These are phyloP conservation scores for Glomus cerebriforme DNA, from an alignment of 192 early-diverging fungal species.

Conservation along the genomic window DNA sequence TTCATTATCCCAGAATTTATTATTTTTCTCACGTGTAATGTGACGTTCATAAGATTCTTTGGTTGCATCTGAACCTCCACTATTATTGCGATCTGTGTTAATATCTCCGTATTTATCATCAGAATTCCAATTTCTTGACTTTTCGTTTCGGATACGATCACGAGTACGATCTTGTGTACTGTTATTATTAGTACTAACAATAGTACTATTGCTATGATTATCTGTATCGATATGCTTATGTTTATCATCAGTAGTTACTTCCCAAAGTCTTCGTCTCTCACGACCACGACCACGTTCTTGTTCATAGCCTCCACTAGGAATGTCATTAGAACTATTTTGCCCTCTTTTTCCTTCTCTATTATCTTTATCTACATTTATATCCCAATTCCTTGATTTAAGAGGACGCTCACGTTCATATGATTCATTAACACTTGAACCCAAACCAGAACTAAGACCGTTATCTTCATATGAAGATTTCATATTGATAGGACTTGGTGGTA, in stretches of 20 bases:
- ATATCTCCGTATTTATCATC: neutral
- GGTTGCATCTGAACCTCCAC: neutral
- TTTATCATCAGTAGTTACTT: neutral
- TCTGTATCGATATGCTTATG: neutral
- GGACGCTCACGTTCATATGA: neutral
- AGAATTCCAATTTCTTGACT: neutral
- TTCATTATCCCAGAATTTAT: constrained; percentile 6
- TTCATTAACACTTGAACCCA: neutral
- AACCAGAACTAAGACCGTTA: neutral
- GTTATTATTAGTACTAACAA: neutral
- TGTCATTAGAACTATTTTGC: neutral
- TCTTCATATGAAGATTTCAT: neutral
- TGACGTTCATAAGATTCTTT: neutral
- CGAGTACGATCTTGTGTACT: neutral
- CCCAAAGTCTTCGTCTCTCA: constrained; percentile 18
- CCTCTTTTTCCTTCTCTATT: neutral
- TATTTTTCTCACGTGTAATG: neutral
- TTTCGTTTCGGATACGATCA: constrained; percentile 1
- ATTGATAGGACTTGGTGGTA: neutral
- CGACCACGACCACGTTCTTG: neutral
- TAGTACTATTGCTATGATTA: neutral
- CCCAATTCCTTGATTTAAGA: constrained; percentile 3
- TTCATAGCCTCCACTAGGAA: neutral
- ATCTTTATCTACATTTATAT: constrained; percentile 1
- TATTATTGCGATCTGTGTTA: neutral